Evolutionary conservation across 2,329 filamentous ascomycete species (phyloP).

Genomic region (Fusarium nisikadoi): DNA sequence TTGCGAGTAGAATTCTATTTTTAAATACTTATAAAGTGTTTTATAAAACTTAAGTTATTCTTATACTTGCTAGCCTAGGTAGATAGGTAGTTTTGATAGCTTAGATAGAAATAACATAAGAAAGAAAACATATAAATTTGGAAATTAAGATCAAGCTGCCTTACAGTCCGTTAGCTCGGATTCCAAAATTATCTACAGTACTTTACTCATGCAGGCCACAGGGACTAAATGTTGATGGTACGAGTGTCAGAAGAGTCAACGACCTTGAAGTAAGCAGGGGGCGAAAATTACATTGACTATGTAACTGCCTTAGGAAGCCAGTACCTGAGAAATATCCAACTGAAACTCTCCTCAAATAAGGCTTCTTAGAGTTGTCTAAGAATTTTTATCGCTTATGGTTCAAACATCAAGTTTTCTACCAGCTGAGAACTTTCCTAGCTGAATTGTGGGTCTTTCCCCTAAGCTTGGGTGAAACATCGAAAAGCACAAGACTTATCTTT

Average conservation of each 20-base stretch:
- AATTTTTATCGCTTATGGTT: background rate
- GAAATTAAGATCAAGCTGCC: too few species aligned
- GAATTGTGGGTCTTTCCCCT: slow-evolving; percentile 2
- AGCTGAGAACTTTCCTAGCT: background rate
- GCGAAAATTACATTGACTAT: background rate
- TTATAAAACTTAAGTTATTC: background rate
- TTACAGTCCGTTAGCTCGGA: too few species aligned
- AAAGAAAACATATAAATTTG: too few species aligned
- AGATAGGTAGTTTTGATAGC: too few species aligned
- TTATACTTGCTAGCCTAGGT: too few species aligned
- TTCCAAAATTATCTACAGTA: too few species aligned
- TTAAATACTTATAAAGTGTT: background rate
- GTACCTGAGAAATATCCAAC: background rate
- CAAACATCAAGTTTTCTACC: background rate
- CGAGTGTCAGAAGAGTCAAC: background rate
- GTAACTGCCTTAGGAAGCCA: background rate
- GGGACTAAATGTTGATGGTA: background rate
- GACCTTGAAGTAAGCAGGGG: background rate
- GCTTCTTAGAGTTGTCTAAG: background rate
- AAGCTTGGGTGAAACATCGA: background rate
- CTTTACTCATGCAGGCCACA: too few species aligned
- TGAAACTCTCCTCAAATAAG: background rate
- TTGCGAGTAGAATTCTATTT: too few species aligned
- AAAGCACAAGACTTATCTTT: background rate
- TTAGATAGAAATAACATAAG: too few species aligned